These are phyloP conservation scores for Tylopilus cervinicoccineus DNA, from an alignment of 768 basidiomycete genomes.

Conservation along the genomic window DNA sequence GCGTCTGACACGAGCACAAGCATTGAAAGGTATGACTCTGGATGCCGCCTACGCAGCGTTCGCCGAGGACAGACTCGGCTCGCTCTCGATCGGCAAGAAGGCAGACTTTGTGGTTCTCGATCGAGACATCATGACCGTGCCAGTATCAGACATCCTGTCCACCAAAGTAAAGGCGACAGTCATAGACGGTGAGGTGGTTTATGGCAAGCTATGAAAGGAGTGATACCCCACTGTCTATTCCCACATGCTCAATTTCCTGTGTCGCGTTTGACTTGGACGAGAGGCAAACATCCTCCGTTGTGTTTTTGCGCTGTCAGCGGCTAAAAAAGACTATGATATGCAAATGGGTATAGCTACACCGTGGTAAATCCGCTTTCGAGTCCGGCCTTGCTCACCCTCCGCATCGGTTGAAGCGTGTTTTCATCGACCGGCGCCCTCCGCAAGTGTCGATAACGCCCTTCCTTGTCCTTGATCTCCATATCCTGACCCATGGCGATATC, in stretches of 20 bases:
- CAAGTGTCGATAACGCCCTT: constrained; percentile 84
- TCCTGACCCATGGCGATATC: constrained; percentile 62
- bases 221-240: constrained; percentile 4
- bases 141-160: constrained; percentile 54
- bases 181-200: constrained; percentile 67
- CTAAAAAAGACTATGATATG: constrained; percentile 5
- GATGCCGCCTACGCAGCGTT: constrained; percentile 90
- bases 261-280: background rate
- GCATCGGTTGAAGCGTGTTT: constrained; percentile 82
- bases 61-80: constrained; percentile 65
- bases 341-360: constrained; percentile 16
- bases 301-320: background rate
- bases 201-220: constrained; percentile 41
- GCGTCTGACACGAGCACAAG: constrained; percentile 73
- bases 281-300: background rate
- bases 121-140: constrained; percentile 71
- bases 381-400: constrained; percentile 91
- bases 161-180: constrained; percentile 70
- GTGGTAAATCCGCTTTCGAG: constrained; percentile 62
- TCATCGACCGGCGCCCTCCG: constrained; percentile 85
- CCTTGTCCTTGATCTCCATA: constrained; percentile 83
- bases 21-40: constrained; percentile 86
- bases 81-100: constrained; percentile 69
- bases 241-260: background rate
- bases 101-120: constrained; percentile 88